Conservation (phyloP, 2,329 filamentous ascomycete species). For the Pseudogymnoascus sp. region DNA sequence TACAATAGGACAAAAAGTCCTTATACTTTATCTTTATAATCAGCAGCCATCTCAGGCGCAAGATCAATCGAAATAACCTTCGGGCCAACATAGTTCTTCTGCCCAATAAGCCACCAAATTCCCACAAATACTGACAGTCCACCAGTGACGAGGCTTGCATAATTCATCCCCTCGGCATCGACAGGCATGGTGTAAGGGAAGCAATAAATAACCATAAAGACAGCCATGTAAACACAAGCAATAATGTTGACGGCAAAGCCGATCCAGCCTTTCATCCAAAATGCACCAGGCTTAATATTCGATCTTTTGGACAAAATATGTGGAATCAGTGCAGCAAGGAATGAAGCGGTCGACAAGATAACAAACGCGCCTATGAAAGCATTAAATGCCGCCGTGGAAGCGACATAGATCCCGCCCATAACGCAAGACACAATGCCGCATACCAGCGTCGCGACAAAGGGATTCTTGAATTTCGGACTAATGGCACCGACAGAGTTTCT, state of each 20-base stretch:
- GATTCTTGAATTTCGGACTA: conserved; percentile 36
- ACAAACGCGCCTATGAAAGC: conserved; percentile 55
- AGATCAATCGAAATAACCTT: conserved; percentile 5
- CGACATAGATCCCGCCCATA: conserved; percentile 56
- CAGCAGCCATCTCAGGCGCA: background rate
- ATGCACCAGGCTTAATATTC: conserved; percentile 46
- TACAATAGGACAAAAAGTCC: background rate
- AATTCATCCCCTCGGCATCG: conserved; percentile 44
- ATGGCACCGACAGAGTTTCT: conserved; percentile 39
- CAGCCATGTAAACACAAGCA: conserved; percentile 47
- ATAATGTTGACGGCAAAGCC: conserved; percentile 44
- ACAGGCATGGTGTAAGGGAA: conserved; percentile 44
- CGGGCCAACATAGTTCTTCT: conserved; percentile 21
- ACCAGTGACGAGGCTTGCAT: conserved; percentile 37
- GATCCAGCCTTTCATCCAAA: conserved; percentile 40
- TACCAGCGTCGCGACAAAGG: conserved; percentile 46
- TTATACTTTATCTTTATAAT: background rate
- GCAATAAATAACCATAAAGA: conserved; percentile 56
- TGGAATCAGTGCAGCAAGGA: conserved; percentile 54
- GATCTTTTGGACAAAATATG: conserved; percentile 39
- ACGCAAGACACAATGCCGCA: conserved; percentile 43
- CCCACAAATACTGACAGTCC: conserved; percentile 32
- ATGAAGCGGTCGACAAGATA: conserved; percentile 46
- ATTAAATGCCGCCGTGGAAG: conserved; percentile 56
- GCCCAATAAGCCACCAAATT: conserved; percentile 34